Percentiles rank a stretch among this genome's conserved stretches.
Conservation (phyloP, 2,329 filamentous ascomycete species). For the Diaporthe capsici region DNA sequence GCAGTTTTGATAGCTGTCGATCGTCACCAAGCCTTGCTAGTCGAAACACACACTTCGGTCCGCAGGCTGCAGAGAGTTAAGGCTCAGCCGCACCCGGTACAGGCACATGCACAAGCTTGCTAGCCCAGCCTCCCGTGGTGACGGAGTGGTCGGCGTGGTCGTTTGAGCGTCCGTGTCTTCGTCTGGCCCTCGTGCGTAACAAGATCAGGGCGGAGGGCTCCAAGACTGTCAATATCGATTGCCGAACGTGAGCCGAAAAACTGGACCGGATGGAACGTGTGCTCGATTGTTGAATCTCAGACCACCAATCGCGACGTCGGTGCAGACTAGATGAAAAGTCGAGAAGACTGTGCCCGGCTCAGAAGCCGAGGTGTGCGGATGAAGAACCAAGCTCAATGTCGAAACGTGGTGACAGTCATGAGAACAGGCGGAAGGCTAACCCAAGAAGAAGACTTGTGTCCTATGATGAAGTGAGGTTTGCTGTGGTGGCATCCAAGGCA, state of each 20-base stretch:
- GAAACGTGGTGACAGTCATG: conserved; percentile 5
- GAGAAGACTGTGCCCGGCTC: conserved; percentile 13
- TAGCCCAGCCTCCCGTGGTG: not conserved
- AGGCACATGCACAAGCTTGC: not conserved
- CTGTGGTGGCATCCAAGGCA: not conserved
- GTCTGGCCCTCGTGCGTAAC: not conserved
- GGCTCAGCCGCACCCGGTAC: not conserved
- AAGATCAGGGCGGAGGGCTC: not conserved
- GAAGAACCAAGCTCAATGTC: conserved; percentile 20
- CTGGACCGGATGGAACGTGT: conserved; percentile 23
- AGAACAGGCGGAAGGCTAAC: not conserved
- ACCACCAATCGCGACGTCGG: conserved; percentile 28
- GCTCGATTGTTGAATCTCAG: conserved; percentile 3
- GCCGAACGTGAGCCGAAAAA: conserved; percentile 18
- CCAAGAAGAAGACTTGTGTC: not conserved
- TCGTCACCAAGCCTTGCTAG: conserved; percentile 14
- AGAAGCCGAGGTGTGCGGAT: conserved; percentile 3
- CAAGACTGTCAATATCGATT: conserved; percentile 28
- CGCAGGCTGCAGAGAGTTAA: conserved; percentile 5
- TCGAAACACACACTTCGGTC: conserved; percentile 25
- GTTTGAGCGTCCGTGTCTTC: not conserved
- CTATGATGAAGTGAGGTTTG: not conserved
- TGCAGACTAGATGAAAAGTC: conserved; percentile 11
- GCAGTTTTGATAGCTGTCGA: conserved; percentile 31
- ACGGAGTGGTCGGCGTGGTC: not conserved